Base-by-base conservation (phyloP, 805 yeast genomes). In the Sugiyamaella lignohabitans region DNA sequence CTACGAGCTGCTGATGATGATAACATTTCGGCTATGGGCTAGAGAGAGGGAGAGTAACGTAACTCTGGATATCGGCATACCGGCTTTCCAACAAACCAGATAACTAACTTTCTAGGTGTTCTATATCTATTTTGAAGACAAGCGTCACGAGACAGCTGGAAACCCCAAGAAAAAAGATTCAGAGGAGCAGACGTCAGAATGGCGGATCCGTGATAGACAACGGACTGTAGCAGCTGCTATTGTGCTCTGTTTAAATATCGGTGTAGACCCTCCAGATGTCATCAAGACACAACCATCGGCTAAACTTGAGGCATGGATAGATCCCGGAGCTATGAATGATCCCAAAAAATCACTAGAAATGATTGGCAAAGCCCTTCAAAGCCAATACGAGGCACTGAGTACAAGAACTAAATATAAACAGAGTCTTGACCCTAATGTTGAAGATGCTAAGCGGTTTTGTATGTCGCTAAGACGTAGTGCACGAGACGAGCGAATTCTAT, bases 231-330 rank as follows among this genome's bases (percentile, higher is more conserved):
- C 86, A 46, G 98, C 97, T 0, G 97, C 96, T 14, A 70, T 93
- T 5, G 88, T 93, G 42, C 69, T 93, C 42, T 93, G 98, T 64
- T 70, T 93, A 34, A 93, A 93, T 60, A 66, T 91, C 21, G 97
- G 98, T 5, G 96, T 93, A 1, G 98, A 91, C 56, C 98, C 98
- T 2, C 98, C 98, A 0, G 98, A 93, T 65, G 80, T 89, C 22
- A 79, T 86, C 61, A 87, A 88, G 62, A 87, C 97, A 0, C 87
- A 85, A 52, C 97, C 96, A 1, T 85, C 94, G 58, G 96, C 98
- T 1, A 80, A 82, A 54, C 67, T 82, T 36, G 98, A 93, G 69
- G 84, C 97, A 1, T 91, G 96, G 87, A 79, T 89, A 8, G 96
- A 93, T 61, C 97, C 98, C 0, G 68, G 84, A 20, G 72, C 80